Evolutionary conservation across 176 grass and related monocot genomes (phyloP).

Genomic region (Oryza glumipatula): DNA sequence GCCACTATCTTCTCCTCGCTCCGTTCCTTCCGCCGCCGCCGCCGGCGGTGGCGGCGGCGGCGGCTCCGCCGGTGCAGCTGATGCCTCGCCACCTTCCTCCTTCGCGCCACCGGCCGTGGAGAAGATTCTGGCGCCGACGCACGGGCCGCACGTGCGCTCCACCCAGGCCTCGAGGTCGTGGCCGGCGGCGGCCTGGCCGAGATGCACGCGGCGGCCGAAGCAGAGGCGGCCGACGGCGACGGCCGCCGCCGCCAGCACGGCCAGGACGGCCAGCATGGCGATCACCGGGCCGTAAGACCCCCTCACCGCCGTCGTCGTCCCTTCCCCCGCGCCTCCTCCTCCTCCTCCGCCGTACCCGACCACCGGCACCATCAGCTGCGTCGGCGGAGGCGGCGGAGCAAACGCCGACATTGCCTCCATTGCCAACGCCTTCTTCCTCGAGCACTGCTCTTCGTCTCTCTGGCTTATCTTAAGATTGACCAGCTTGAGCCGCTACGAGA

Average conservation of each 20-base stretch:
- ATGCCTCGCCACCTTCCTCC: background rate
- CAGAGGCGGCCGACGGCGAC: slow-evolving; percentile 65
- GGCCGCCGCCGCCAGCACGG: slow-evolving; percentile 59
- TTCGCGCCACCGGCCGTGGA: background rate
- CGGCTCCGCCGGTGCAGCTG: background rate
- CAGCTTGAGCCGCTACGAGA: background rate
- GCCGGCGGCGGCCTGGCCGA: slow-evolving; percentile 34
- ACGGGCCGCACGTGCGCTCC: slow-evolving; percentile 63
- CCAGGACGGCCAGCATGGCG: slow-evolving; percentile 62
- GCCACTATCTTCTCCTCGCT: background rate
- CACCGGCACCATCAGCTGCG: slow-evolving; percentile 37
- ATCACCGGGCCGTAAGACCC: slow-evolving; percentile 72
- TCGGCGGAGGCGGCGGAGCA: background rate
- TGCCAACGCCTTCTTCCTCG: background rate
- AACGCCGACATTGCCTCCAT: slow-evolving; percentile 45
- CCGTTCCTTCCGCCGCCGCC: background rate
- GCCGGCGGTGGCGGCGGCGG: background rate
- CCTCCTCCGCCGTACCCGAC: slow-evolving; percentile 18
- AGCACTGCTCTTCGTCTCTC: too few species aligned
- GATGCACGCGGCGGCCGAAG: slow-evolving; percentile 47
- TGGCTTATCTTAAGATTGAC: background rate
- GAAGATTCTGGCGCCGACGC: slow-evolving; percentile 47
- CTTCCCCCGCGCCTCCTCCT: background rate
- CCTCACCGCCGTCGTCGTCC: background rate
- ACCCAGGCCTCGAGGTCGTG: slow-evolving; percentile 64